Evolutionary conservation across 106 monocot genomes (phyloP).

Genomic region (Hemerocallis citrina): DNA sequence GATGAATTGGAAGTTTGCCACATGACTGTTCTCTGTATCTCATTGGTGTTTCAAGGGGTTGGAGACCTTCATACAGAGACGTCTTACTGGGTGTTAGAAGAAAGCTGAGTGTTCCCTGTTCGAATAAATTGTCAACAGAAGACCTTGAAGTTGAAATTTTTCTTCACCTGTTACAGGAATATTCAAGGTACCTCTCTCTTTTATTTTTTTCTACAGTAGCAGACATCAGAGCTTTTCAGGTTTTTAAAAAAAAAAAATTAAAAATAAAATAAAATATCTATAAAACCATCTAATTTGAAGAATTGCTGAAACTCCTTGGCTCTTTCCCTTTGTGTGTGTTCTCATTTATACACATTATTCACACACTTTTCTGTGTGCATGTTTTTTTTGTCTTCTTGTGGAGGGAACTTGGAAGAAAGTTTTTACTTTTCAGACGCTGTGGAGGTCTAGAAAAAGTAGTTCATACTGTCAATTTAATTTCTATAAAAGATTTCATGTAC

Average conservation of each 20-base stretch:
- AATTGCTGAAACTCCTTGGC: background rate
- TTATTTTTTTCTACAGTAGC: too few relatives aligned
- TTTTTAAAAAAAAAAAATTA: too few relatives aligned
- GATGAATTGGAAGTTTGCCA: background rate
- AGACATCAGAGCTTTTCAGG: too few relatives aligned
- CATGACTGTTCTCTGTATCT: background rate
- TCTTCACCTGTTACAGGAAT: slow-evolving; percentile 77
- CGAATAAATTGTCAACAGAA: slow-evolving; percentile 71
- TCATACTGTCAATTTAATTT: background rate
- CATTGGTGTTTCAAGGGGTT: slow-evolving; percentile 49
- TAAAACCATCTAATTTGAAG: background rate
- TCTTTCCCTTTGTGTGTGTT: too few relatives aligned
- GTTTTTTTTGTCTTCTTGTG: background rate
- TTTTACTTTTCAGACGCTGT: background rate
- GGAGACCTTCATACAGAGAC: slow-evolving; percentile 89
- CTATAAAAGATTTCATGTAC: background rate
- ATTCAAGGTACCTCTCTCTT: slow-evolving; percentile 63
- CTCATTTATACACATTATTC: too few relatives aligned
- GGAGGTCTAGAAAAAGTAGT: background rate
- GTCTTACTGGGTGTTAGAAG: slow-evolving; percentile 73
- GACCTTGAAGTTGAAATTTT: slow-evolving; percentile 97
- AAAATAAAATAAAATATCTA: background rate
- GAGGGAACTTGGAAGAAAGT: background rate
- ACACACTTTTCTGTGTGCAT: too few relatives aligned
- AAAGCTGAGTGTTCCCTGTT: slow-evolving; percentile 72